Evolutionary conservation across 495 filamentous ascomycete genomes (phyloP), one percentile per base, ranked within the genome.

Genomic region (Podospora appendiculata): DNA sequence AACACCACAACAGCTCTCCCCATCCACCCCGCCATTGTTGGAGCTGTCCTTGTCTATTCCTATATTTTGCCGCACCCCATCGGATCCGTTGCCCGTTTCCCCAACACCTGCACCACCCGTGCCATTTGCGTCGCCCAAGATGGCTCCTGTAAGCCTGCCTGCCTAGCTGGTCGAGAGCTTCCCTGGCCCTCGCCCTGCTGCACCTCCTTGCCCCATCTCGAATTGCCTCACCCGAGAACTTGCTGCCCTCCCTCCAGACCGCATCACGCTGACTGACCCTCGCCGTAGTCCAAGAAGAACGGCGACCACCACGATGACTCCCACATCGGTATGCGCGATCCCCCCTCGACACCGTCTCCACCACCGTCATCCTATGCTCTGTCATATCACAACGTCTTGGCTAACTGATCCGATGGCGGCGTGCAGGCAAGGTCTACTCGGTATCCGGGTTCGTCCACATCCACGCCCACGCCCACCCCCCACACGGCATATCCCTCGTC

Each of bases 381-480:
- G 25, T 25, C 25, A 25, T 5, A 2, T 25, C 2, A 25, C 25
- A 32, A 36, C 48, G 32, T 40, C 34, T 48, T 58, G 60, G 54
- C 60, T 61, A 52, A 59, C 63, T 48, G 18, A 25, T 25, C 25
- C 25, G 25, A 59, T 60, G 55, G 52, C 50, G 55, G 18, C 47
- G 78, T 82, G 11, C 52, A 67, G 64, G 87, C 65, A 82, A 83
- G 61, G 86, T 91, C 68, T 90, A 82, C 77, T 90, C 87, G 51
- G 77, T 91, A 47, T 90, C 88, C 45, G 87, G 87, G 86, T 88
- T 71, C 62, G 79, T 74, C 40, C 45, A 53, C 46, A 48, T 46
- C 36, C 41, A 19, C 42, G 11, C 48, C 45, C 53, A 1, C 41
- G 25, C n/a, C 25, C 25, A 25, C 25, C 39, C 14, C 39, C 40